These are phyloP conservation scores for Leccinellum albellum DNA, from an alignment of 768 basidiomycete genomes.

Conservation along the genomic window DNA sequence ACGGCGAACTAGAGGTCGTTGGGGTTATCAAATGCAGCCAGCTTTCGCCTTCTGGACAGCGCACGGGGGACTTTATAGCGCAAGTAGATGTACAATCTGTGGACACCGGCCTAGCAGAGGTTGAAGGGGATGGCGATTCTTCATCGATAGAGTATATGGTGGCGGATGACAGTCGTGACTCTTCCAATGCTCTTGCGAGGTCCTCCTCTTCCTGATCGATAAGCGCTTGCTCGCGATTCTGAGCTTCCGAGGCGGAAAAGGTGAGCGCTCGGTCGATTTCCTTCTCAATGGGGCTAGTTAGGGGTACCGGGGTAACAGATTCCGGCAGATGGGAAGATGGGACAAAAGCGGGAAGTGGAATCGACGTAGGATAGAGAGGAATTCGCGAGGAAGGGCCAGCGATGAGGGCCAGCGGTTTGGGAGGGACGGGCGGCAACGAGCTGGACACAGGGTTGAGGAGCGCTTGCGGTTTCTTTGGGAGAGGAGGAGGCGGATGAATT, in stretches of 20 bases:
- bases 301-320: background rate
- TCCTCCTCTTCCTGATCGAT: constrained; percentile 57
- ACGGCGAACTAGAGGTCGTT: constrained; percentile 22
- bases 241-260: constrained; percentile 39
- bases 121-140: constrained; percentile 1
- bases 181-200: constrained; percentile 57
- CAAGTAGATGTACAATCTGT: constrained; percentile 16
- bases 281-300: constrained; percentile 39
- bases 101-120: constrained; percentile 7
- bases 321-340: constrained; percentile 9
- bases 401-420: constrained; percentile 32
- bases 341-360: constrained; percentile 19
- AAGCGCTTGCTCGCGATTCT: constrained; percentile 22
- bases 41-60: constrained; percentile 27
- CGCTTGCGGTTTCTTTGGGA: constrained; percentile 29
- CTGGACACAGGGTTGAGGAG: constrained; percentile 30
- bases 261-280: constrained; percentile 47
- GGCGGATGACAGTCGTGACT: constrained; percentile 37
- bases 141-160: constrained; percentile 10
- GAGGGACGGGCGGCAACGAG: constrained; percentile 38
- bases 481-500: constrained; percentile 26
- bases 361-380: constrained; percentile 33
- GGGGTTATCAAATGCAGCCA: constrained; percentile 32
- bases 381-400: constrained; percentile 19
- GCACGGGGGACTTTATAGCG: constrained; percentile 11